Evolutionary conservation across 345 rosid species (phyloP).

Genomic region (Nasturtium officinale): DNA sequence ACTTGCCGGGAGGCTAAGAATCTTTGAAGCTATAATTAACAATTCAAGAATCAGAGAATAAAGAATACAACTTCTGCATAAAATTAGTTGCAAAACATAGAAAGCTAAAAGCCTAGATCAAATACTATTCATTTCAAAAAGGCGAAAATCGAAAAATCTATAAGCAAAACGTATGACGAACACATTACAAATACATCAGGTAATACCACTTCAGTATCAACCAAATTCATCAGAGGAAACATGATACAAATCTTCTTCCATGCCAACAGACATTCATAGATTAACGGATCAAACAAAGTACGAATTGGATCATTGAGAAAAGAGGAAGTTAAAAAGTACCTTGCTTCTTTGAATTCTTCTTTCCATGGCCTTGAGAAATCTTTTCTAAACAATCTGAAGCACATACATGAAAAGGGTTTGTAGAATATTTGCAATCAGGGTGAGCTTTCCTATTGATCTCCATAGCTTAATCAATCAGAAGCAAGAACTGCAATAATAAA

Average conservation of each 20-base stretch:
- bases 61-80: neutral
- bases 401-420: slow-evolving; percentile 45
- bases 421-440: slow-evolving; percentile 35
- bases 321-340: slow-evolving; percentile 29
- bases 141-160: neutral
- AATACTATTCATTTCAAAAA: neutral
- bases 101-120: slow-evolving; percentile 22
- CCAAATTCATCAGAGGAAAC: slow-evolving; percentile 14
- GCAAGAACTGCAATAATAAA: neutral
- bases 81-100: neutral
- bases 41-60: slow-evolving; percentile 16
- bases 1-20: slow-evolving; percentile 57
- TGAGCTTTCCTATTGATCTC: slow-evolving; percentile 35
- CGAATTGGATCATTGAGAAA: neutral
- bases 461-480: slow-evolving; percentile 28
- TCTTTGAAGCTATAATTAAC: slow-evolving; percentile 53
- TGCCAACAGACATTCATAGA: neutral
- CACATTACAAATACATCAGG: neutral
- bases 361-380: slow-evolving; percentile 40
- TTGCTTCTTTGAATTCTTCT: slow-evolving; percentile 43
- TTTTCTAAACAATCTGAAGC: slow-evolving; percentile 45
- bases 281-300: slow-evolving; percentile 1
- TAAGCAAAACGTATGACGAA: neutral
- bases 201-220: neutral
- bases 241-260: neutral